Conservation (phyloP, 495 filamentous ascomycete genomes). For the Glutinoglossum americanum region DNA sequence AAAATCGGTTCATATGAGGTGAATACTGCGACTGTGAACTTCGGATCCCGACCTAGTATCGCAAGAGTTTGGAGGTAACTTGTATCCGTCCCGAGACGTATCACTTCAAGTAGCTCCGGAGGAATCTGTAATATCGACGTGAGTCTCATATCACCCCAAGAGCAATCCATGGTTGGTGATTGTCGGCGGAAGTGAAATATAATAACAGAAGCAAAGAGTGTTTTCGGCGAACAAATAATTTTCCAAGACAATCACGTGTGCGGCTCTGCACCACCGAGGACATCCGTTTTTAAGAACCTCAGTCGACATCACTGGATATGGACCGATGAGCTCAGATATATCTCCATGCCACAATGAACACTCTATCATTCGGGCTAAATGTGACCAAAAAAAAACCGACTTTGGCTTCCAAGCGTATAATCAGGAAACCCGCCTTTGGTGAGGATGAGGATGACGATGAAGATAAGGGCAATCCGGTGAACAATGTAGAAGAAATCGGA, state of each 20-base stretch:
- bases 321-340: constrained; percentile 1
- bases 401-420: constrained; percentile 14
- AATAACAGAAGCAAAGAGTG: neutral
- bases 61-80: constrained; percentile 47
- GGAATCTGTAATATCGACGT: neutral
- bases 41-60: constrained; percentile 38
- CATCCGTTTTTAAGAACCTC: neutral
- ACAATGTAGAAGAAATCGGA: constrained; percentile 11
- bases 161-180: constrained; percentile 2
- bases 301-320: neutral
- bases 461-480: constrained; percentile 1
- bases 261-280: constrained; percentile 1
- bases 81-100: neutral
- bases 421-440: constrained; percentile 28
- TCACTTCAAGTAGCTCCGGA: neutral
- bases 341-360: constrained; percentile 12
- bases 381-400: constrained; percentile 23
- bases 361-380: constrained; percentile 36
- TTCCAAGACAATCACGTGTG: neutral
- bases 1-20: constrained; percentile 45
- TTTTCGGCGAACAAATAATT: neutral
- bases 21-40: constrained; percentile 45
- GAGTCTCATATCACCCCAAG: neutral
- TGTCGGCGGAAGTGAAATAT: neutral
- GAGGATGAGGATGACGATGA: constrained; percentile 27